Evolutionary conservation across 768 basidiomycete species (phyloP), one percentile per base, ranked within the genome.

Genomic region (Lentinula lateritia): DNA sequence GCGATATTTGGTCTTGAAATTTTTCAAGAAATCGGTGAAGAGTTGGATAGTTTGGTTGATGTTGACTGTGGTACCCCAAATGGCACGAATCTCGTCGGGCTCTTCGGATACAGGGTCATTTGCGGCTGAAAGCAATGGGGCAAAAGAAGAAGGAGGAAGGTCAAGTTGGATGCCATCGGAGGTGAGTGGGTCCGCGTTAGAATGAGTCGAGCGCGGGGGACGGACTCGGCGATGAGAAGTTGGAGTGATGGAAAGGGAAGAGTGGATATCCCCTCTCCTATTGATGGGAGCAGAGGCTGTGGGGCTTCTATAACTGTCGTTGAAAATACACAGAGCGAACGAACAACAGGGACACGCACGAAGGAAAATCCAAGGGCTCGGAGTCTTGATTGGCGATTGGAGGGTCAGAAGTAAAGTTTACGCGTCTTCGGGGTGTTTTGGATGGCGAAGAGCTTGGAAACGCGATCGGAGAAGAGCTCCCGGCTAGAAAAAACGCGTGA

Each of bases 51-150:
- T 90, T 71, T 96, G 91, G 3, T 86, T 82, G 32, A 99, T 81
- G 65, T 92, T 91, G 67, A 99, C 95, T 1, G 93, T 95, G 0
- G 97, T 99, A 35, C 97, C 97, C 96, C 97, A 99, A 63, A 99
- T 93, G 23, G 93, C 94, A 59, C 92, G 83, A 55, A 93, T 90
- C 66, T 92, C 92, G 61, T 92, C 91, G 0, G 88, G 89, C 59
- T 89, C 88, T 63, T 89, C 90, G 20, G 20, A 15, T 12, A 83
- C 84, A 13, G 83, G 84, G 1, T 72, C 80, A 34, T 77, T 81
- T 15, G 82, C 85, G 6, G 80, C 90, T 58, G 88, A 90, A 45
- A 87, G 82, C 58, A 74, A 75, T 32, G 75, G 72, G 64, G 73
- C 82, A 56, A 82, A 85, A 3, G 82, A 85, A 3, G 87, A 88